A percentile compares a stretch with the other conserved stretches of the same genome.
phyloP scores from a whole-genome alignment of 306 rosid species.

The Rosa rugosa region DNA sequence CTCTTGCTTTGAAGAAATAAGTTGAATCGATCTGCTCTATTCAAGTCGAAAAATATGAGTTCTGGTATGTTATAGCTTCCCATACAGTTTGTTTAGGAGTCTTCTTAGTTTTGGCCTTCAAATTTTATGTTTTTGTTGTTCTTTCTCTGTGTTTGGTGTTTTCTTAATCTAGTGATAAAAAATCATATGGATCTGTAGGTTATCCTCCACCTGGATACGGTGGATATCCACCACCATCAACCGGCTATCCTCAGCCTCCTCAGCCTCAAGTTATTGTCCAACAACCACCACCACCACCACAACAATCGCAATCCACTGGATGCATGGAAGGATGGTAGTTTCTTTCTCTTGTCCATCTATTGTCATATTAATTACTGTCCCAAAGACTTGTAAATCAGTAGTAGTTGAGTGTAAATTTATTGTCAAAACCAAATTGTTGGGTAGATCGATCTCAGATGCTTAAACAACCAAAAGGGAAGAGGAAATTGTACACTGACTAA shows the following conservation, averaged over 20 bases:
- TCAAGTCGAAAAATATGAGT: not conserved
- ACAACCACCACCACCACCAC: not conserved
- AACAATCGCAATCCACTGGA: not conserved
- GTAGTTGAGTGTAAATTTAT: no score
- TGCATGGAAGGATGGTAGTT: constrained; percentile 14
- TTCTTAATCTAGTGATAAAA: not conserved
- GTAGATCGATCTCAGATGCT: not conserved
- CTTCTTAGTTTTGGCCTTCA: not conserved
- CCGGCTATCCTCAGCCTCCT: constrained; percentile 9
- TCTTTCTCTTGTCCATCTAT: no score
- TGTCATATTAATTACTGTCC: not conserved
- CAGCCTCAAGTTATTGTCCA: constrained; percentile 10
- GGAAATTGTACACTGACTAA: not conserved
- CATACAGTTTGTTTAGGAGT: not conserved
- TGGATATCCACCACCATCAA: not conserved
- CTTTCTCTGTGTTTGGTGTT: not conserved
- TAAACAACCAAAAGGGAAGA: not conserved
- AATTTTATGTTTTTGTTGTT: not conserved
- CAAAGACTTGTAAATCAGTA: not conserved
- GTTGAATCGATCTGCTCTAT: not conserved
- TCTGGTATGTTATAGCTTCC: not conserved
- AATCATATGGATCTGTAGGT: not conserved
- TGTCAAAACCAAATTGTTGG: not conserved
- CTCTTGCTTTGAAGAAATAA: not conserved
- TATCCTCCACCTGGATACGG: constrained; percentile 1